Conservation (phyloP, 139 green algal genomes). For the Nannochloris sp. region DNA sequence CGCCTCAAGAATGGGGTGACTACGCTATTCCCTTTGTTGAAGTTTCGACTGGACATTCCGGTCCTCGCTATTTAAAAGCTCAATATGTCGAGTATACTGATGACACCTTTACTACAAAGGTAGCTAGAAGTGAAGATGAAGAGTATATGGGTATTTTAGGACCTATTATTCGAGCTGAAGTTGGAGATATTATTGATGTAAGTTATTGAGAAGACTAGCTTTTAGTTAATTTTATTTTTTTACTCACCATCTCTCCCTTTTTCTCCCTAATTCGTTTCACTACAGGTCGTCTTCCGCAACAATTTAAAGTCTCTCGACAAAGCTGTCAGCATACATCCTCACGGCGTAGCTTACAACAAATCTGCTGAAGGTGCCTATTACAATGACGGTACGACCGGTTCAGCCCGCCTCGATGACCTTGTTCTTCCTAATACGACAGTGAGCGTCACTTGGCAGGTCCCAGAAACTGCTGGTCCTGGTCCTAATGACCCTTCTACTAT, state of each 20-base stretch:
- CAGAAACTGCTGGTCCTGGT: slow-evolving; percentile 53
- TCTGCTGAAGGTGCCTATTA: slow-evolving; percentile 53
- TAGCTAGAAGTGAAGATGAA: slow-evolving; percentile 22
- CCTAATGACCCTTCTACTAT: slow-evolving; percentile 45
- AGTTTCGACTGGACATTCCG: slow-evolving; percentile 23
- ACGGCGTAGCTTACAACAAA: slow-evolving; percentile 69
- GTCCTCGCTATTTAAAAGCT: slow-evolving; percentile 44
- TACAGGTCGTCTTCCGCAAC: neutral
- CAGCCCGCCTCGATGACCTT: slow-evolving; percentile 12
- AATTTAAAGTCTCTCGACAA: neutral
- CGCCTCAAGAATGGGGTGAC: slow-evolving; percentile 16
- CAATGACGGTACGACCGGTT: slow-evolving; percentile 42
- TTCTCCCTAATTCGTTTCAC: too few relatives aligned
- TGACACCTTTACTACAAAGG: slow-evolving; percentile 42
- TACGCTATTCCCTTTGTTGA: slow-evolving; percentile 30
- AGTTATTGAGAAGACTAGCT: too few relatives aligned
- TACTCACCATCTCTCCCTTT: too few relatives aligned
- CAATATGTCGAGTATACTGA: slow-evolving; percentile 63
- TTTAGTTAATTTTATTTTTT: slow-evolving; percentile 1
- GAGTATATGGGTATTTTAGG: slow-evolving; percentile 58
- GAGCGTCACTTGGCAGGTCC: slow-evolving; percentile 50
- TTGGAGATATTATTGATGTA: slow-evolving; percentile 62
- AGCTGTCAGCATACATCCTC: slow-evolving; percentile 48
- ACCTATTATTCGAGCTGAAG: slow-evolving; percentile 44
- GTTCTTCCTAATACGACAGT: slow-evolving; percentile 2